A percentile compares a stretch with the other conserved stretches of the same genome.
Conservation (phyloP, 139 green algal species). For the Coelastrella sp. region DNA sequence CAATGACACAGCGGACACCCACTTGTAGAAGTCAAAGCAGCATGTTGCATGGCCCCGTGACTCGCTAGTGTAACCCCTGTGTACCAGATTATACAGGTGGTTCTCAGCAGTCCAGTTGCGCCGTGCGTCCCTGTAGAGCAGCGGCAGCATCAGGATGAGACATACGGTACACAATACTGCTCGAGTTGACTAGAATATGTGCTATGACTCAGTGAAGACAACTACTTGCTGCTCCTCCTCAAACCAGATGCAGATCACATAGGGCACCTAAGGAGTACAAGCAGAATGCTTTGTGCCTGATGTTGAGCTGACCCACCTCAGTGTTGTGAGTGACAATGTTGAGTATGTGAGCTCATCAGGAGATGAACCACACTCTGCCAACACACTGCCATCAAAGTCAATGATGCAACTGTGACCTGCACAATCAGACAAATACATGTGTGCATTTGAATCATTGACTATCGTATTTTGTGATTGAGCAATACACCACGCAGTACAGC, state of each 20-base stretch:
- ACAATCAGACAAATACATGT: no score
- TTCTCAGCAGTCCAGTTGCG: slow-evolving; percentile 69
- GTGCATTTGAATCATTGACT: no score
- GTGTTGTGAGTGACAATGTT: slow-evolving; percentile 65
- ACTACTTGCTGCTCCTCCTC: no score
- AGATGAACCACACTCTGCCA: slow-evolving; percentile 67
- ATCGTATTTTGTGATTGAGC: no score
- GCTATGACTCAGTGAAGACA: no score
- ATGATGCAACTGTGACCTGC: slow-evolving; percentile 68
- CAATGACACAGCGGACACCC: not conserved
- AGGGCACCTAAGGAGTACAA: no score
- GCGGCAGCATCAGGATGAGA: no score
- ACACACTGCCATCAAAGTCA: slow-evolving; percentile 68
- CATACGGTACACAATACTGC: no score
- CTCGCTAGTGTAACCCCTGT: slow-evolving; percentile 74
- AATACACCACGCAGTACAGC: no score
- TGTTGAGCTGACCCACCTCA: slow-evolving; percentile 56
- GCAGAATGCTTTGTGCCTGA: no score
- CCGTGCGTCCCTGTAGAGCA: slow-evolving; percentile 47
- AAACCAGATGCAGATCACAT: no score
- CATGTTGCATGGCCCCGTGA: slow-evolving; percentile 64
- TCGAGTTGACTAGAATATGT: no score
- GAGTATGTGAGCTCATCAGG: slow-evolving; percentile 71
- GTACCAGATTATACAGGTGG: slow-evolving; percentile 80
- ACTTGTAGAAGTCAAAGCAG: slow-evolving; percentile 80